Evolutionary conservation across 768 basidiomycete genomes (phyloP).

Genomic region (Rhodosporidiobolus sp.): DNA sequence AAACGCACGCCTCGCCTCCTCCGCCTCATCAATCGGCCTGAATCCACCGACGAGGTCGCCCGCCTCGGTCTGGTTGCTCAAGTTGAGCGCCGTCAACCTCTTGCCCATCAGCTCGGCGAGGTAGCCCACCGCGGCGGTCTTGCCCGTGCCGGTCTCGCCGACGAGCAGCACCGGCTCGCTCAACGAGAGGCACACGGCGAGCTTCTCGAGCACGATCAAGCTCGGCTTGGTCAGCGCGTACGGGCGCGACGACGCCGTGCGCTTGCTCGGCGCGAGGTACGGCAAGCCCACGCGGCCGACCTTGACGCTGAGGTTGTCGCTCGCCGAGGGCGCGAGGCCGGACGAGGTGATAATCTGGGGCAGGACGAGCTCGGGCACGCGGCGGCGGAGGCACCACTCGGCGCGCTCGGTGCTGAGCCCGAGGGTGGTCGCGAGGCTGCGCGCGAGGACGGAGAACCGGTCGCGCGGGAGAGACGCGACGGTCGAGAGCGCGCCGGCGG

Average conservation of each 20-base stretch:
- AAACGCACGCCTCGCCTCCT: conserved; percentile 38
- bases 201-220: conserved; percentile 69
- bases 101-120: conserved; percentile 72
- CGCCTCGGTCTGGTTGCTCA: conserved; percentile 94
- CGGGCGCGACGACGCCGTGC: conserved; percentile 54
- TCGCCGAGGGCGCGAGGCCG: conserved; percentile 52
- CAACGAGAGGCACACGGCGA: conserved; percentile 67
- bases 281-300: conserved; percentile 47
- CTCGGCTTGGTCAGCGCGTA: conserved; percentile 90
- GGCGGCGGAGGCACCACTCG: conserved; percentile 65
- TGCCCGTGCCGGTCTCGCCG: conserved; percentile 99
- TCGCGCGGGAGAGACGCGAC: conserved; percentile 58
- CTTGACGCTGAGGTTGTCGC: conserved; percentile 55
- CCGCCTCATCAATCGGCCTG: conserved; percentile 81
- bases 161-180: conserved; percentile 84
- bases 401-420: conserved; percentile 61
- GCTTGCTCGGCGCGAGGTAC: conserved; percentile 48
- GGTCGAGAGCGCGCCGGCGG: conserved; percentile 60
- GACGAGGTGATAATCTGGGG: conserved; percentile 67
- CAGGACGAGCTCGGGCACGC: conserved; percentile 64
- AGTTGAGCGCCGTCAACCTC: conserved; percentile 79
- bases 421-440: conserved; percentile 28
- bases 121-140: conserved; percentile 87
- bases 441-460: conserved; percentile 29
- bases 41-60: conserved; percentile 92